These are phyloP conservation scores for Pugionium cornutum DNA, from an alignment of 345 rosid genomes.

Conservation along the genomic window DNA sequence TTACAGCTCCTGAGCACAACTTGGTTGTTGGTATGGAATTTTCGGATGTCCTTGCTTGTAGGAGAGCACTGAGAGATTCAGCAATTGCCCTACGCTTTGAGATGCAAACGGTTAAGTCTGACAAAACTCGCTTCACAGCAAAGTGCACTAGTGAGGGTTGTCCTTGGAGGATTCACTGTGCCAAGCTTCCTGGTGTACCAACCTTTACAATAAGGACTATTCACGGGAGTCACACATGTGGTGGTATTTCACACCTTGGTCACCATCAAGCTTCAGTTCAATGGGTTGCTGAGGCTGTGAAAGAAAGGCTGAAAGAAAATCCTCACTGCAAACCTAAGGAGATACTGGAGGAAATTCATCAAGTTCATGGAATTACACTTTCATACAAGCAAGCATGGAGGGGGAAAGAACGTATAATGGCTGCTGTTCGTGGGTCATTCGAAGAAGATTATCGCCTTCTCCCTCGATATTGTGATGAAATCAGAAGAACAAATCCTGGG, in stretches of 20 bases:
- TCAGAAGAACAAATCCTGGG: slow-evolving; percentile 79
- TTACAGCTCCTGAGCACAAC: slow-evolving; percentile 52
- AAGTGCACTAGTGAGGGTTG: slow-evolving; percentile 86
- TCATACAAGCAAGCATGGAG: slow-evolving; percentile 99
- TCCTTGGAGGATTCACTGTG: slow-evolving; percentile 97
- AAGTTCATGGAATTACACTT: slow-evolving; percentile 85
- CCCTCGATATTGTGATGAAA: slow-evolving; percentile 88
- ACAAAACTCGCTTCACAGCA: slow-evolving; percentile 94
- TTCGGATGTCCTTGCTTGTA: slow-evolving; percentile 90
- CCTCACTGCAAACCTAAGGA: slow-evolving; percentile 96
- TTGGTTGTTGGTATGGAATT: slow-evolving; percentile 87
- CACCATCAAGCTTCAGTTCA: slow-evolving; percentile 99
- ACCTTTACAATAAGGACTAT: slow-evolving; percentile 92
- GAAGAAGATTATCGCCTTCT: slow-evolving; percentile 95
- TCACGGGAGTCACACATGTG: slow-evolving; percentile 78
- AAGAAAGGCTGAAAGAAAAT: slow-evolving; percentile 73
- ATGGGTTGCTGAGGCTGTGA: slow-evolving; percentile 94
- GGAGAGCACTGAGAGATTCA: slow-evolving; percentile 89
- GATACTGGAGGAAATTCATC: slow-evolving; percentile 92
- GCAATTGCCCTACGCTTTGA: slow-evolving; percentile 96
- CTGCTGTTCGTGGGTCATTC: slow-evolving; percentile 89
- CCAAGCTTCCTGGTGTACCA: slow-evolving; percentile 93
- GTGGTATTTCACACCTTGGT: slow-evolving; percentile 93
- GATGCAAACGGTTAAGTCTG: slow-evolving; percentile 95
- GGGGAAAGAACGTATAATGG: slow-evolving; percentile 96